Evolutionary conservation across 1,284 basidiomycete genomes (phyloP).

Genomic region (Inonotus obliquus): DNA sequence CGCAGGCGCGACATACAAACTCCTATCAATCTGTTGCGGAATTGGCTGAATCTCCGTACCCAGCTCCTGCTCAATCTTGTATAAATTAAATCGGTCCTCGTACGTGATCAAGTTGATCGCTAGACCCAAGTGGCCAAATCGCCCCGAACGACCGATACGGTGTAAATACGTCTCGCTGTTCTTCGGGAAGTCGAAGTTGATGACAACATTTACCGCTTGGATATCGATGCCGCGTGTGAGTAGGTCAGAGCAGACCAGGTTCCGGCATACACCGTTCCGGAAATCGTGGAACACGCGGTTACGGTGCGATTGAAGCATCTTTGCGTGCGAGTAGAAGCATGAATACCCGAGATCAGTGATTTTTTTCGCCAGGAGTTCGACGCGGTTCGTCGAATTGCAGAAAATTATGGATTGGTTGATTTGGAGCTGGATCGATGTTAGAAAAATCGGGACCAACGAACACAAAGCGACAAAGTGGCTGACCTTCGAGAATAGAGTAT

Average conservation of each 20-base stretch:
- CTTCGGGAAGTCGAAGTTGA: constrained; percentile 99
- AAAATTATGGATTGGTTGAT: constrained; percentile 99
- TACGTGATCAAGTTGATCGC: constrained; percentile 97
- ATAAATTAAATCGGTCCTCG: constrained; percentile 96
- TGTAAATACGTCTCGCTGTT: constrained; percentile 98
- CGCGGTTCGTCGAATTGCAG: constrained; percentile 99
- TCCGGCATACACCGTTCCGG: constrained; percentile 96
- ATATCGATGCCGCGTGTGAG: constrained; percentile 99
- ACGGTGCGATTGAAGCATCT: constrained; percentile 98
- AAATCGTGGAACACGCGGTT: constrained; percentile 99
- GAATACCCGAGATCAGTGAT: constrained; percentile 99
- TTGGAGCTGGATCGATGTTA: constrained; percentile 69
- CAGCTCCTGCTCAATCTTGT: constrained; percentile 96
- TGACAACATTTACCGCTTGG: constrained; percentile 99
- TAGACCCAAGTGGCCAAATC: constrained; percentile 95
- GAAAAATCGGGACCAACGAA: constrained; percentile 4
- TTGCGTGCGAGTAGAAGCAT: constrained; percentile 99
- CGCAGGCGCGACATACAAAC: constrained; percentile 83
- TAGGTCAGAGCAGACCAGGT: constrained; percentile 95
- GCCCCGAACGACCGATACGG: constrained; percentile 94
- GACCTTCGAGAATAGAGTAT: constrained; percentile 95
- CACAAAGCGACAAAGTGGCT: constrained; percentile 18
- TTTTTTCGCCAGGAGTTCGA: constrained; percentile 98
- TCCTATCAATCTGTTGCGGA: constrained; percentile 86
- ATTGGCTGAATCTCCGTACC: constrained; percentile 98